Evolutionary conservation across 345 rosid species (phyloP), one percentile per base, ranked within the genome.

Genomic region (Jatropha curcas): DNA sequence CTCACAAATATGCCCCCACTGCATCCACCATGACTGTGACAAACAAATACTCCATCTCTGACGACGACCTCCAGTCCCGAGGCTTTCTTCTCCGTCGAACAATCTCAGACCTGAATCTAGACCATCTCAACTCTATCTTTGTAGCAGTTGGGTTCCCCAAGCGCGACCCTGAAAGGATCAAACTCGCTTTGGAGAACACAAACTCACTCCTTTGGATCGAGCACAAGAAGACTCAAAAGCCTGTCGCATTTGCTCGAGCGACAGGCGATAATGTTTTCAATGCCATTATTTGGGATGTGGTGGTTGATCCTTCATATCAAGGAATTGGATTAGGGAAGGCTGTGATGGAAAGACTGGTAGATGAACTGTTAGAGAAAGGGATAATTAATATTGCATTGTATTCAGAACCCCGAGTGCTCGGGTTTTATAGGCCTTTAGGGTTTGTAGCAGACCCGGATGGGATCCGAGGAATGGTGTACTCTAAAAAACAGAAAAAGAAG

Each of bases 201-300:
- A 86, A 82, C 85, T 84, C 92, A 30, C 64, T 92, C 22, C 72
- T 90, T 1, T 94, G 98, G 97, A 39, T 90, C 12, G 86, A 90
- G 84, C 31, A 86, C 80, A 74, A 80, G 83, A 86, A 76, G 82
- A 84, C 88, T 28, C 81, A 71, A 79, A 79, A 81, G 68, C 96
- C 96, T 0, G 98, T 92, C 43, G 97, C 98, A 61, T 94, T 94
- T 60, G 94, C 96, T 5, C 74, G 99, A 64, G 97, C 99, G 2
- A 90, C 98, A 0, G 97, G 98, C 8, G 45, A 92, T 71, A 90
- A 92, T 20, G 97, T 90, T 13, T 92, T 95, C 86, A 95, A 95
- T 67, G 97, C 98, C 4, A 90, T 92, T 51, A 90, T 95, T 48
- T 92, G 98, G 98, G 98, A 94, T 78, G 98, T 92, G 64, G 98